Percentiles rank a stretch among this genome's conserved stretches.
Conservation (phyloP, 768 basidiomycete species). For the Suillus occidentalis region DNA sequence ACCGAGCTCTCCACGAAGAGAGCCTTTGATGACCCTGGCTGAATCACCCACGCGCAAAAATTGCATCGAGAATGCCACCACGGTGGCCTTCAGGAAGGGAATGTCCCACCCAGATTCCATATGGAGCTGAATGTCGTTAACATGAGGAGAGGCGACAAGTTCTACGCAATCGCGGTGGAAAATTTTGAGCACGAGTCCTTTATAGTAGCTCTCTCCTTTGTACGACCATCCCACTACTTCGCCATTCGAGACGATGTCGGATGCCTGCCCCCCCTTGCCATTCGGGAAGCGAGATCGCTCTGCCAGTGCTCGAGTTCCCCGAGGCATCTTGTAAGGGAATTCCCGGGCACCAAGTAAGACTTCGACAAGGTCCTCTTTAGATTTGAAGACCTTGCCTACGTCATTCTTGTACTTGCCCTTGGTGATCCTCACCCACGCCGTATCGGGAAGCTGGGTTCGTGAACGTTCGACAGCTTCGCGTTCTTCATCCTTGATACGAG, state of each 20-base stretch:
- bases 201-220: no score
- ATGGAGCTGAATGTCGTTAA: background rate
- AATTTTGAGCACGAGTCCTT: no score
- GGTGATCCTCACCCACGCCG: background rate
- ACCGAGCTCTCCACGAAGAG: background rate
- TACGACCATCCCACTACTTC: no score
- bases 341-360: no score
- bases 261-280: no score
- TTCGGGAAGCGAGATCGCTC: no score
- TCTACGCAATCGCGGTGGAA: no score
- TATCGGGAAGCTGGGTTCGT: background rate
- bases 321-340: no score
- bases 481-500: background rate
- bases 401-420: background rate
- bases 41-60: background rate
- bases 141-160: no score
- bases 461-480: background rate
- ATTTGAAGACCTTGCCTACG: background rate
- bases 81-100: background rate
- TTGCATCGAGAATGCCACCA: background rate
- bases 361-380: no score
- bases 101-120: background rate
- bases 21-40: background rate
- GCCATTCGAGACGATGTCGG: no score
- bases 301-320: no score